These are phyloP conservation scores for Polytrichum commune DNA, from an alignment of 225 moss, liverwort and hornwort species.

Conservation along the genomic window DNA sequence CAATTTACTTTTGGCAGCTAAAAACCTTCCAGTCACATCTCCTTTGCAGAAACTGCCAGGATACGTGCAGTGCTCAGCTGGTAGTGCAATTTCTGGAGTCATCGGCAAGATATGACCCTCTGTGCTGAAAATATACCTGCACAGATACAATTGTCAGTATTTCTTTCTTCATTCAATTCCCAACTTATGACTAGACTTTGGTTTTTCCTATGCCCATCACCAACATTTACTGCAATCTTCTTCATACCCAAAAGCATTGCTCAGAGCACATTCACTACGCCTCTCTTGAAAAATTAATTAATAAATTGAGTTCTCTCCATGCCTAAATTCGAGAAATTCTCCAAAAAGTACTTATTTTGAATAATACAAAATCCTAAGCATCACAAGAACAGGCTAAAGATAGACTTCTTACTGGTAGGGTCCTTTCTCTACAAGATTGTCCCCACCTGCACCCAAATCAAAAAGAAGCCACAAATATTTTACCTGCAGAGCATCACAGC, in stretches of 20 bases:
- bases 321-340: too few species aligned
- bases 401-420: conserved; percentile 64
- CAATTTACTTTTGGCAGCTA: conserved; percentile 26
- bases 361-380: too few species aligned
- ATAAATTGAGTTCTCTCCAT: too few species aligned
- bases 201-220: not conserved
- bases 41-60: conserved; percentile 58
- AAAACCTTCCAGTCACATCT: conserved; percentile 32
- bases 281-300: too few species aligned
- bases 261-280: too few species aligned
- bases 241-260: too few species aligned
- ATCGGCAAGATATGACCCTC: conserved; percentile 94
- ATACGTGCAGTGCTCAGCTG: conserved; percentile 56
- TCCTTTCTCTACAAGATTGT: conserved; percentile 88
- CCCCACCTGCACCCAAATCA: conserved; percentile 87
- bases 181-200: too few species aligned
- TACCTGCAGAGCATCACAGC: conserved; percentile 37
- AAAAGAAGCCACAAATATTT: conserved; percentile 96
- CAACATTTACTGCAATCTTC: not conserved
- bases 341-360: too few species aligned
- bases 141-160: not conserved
- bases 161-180: not conserved
- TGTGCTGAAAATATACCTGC: conserved; percentile 90
- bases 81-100: conserved; percentile 66
- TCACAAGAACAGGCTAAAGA: not conserved